phyloP scores from a whole-genome alignment of 768 basidiomycete species.

The Boletus rubroflammeus region DNA sequence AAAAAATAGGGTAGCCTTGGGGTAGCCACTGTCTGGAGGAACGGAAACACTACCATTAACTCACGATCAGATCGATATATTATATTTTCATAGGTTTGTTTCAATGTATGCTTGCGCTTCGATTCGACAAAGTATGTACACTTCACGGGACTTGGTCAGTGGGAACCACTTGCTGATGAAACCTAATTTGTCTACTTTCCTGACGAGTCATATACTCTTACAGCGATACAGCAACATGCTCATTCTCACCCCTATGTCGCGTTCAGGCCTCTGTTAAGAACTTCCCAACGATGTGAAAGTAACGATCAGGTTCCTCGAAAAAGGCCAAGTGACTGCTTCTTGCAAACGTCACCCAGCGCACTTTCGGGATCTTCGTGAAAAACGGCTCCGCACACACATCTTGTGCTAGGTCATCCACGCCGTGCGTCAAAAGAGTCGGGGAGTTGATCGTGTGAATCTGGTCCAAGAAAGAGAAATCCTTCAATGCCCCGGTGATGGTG shows the following conservation, averaged over 20 bases:
- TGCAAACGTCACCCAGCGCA: slow-evolving; percentile 36
- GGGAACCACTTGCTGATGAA: no score
- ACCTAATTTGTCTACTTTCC: no score
- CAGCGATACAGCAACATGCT: neutral
- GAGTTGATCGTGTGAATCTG: slow-evolving; percentile 38
- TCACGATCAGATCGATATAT: no score
- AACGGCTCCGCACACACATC: slow-evolving; percentile 35
- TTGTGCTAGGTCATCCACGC: slow-evolving; percentile 36
- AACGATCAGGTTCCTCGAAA: slow-evolving; percentile 17
- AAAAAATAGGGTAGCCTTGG: no score
- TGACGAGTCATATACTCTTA: neutral
- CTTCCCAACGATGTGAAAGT: slow-evolving; percentile 16
- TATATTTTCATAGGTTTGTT: no score
- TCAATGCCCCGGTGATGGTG: slow-evolving; percentile 38
- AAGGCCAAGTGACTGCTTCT: slow-evolving; percentile 18
- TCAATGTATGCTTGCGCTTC: no score
- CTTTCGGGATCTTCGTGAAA: slow-evolving; percentile 30
- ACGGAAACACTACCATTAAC: no score
- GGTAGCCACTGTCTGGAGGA: no score
- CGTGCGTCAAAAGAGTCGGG: slow-evolving; percentile 40
- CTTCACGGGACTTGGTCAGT: no score
- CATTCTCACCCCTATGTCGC: neutral
- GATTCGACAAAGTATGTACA: no score
- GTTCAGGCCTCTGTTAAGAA: slow-evolving; percentile 10
- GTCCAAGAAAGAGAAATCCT: slow-evolving; percentile 46